Evolutionary conservation across 164 flowering plant genomes (phyloP), one percentile per base, ranked within the genome.

Genomic region (Macadamia tetraphylla): DNA sequence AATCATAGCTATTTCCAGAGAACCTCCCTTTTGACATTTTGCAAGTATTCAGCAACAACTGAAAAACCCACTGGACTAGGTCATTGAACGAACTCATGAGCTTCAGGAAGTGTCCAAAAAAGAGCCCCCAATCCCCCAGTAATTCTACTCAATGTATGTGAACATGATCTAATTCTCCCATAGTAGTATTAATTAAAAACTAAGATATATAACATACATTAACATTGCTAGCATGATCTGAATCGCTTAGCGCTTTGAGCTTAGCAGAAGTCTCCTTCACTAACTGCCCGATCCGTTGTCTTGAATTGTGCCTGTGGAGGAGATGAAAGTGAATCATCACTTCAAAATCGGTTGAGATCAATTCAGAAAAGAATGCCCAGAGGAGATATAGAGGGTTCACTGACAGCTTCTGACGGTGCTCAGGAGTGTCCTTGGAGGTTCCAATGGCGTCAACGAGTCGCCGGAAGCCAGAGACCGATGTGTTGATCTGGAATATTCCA

Each of bases 251-350:
- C 1, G 82, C 67, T 76, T 83, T 85, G 65, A 88, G 90, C 81
- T 88, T 86, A 2, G 85, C 81, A 29, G 90, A 85, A 58, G 90
- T 88, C 44, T 88, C 88, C 74, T 85, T 88, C 62, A 86, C 90
- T 58, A 86, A 60, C 62, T 83, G 85, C 62, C 83, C 70, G 63
- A 88, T 84, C 51, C 85, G 64, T 68, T 86, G 90, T 69, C 90
- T 80, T n/a, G 88, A 65, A 29, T 64, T 75, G 68, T 83, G 89
- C 72, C 93, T 88, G 77, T 60, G 73, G 2, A 59, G 23, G 7
- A 9, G 51, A 53, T 53, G 57, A 4, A 53, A 53, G 53, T 6
- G 57, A 53, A 0, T 12, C 15, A 46, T 43, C 13, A 15, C 63
- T 13, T 13, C 12, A 15, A 46, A 53, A 40, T 49, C 40, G 46